A percentile compares a stretch with the other conserved stretches of the same genome.
Evolutionary conservation across 148 eudicot genomes (phyloP).

Genomic region (Amaranthus cruentus): DNA sequence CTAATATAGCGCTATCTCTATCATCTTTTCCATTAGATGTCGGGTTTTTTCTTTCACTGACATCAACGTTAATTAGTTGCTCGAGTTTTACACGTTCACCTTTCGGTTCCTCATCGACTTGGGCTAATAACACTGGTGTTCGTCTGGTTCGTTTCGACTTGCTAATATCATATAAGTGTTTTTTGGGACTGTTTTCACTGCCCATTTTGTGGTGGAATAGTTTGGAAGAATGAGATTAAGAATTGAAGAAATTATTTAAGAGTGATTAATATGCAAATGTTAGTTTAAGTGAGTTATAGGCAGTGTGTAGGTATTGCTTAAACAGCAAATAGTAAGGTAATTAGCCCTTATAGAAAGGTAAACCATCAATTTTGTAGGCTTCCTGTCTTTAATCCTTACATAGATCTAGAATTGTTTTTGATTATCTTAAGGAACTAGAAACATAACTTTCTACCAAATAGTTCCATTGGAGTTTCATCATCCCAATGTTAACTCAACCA

Average conservation of each 20-base stretch:
- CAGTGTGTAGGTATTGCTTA: slow-evolving; percentile 26
- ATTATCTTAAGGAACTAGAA: slow-evolving; percentile 7
- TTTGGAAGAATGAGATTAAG: background rate
- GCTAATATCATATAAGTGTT: slow-evolving; percentile 20
- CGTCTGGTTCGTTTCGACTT: slow-evolving; percentile 30
- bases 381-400: slow-evolving; percentile 15
- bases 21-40: slow-evolving; percentile 1
- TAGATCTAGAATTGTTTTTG: background rate
- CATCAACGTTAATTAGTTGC: slow-evolving; percentile 25
- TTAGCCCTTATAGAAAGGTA: slow-evolving; percentile 19
- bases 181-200: slow-evolving; percentile 17
- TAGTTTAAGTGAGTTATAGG: background rate
- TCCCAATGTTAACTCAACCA: too few relatives aligned
- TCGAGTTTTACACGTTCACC: slow-evolving; percentile 20
- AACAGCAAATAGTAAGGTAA: slow-evolving; percentile 9
- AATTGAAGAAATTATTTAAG: background rate
- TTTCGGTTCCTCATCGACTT: slow-evolving; percentile 3
- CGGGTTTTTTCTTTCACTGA: background rate
- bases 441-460: slow-evolving; percentile 10
- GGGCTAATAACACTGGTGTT: background rate
- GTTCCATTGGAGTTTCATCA: too few relatives aligned
- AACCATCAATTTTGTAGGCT: slow-evolving; percentile 30
- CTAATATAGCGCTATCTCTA: slow-evolving; percentile 10
- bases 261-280: slow-evolving; percentile 1
- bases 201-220: slow-evolving; percentile 6